Conservation (phyloP, 352 stramenopile species). For the Phytopythium sindhum region DNA sequence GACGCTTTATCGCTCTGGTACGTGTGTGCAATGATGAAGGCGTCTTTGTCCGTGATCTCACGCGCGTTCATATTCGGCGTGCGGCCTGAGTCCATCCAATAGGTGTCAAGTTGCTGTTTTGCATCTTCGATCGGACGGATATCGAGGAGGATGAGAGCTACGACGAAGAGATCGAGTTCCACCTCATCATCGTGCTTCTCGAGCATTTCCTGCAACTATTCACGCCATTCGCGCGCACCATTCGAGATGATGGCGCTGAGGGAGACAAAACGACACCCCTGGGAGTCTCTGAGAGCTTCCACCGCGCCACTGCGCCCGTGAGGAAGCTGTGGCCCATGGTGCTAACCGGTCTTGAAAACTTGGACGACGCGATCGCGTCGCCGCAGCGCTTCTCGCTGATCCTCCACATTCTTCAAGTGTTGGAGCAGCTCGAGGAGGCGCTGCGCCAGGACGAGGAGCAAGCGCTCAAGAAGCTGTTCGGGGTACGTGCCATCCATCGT, state of each 20-base stretch:
- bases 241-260: conserved; percentile 10
- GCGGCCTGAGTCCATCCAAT: not conserved
- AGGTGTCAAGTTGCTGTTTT: conserved; percentile 64
- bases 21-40: not conserved
- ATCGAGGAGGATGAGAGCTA: conserved; percentile 72
- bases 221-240: conserved; percentile 33
- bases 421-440: conserved; percentile 47
- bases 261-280: not conserved
- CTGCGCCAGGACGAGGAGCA: conserved; percentile 31
- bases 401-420: conserved; percentile 60
- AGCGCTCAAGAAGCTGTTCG: conserved; percentile 35
- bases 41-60: not conserved
- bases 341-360: conserved; percentile 26
- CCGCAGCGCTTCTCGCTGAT: conserved; percentile 67
- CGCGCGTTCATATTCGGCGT: not conserved
- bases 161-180: conserved; percentile 72
- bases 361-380: conserved; percentile 46
- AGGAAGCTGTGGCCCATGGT: conserved; percentile 55
- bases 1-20: conserved; percentile 42
- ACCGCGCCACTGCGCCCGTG: conserved; percentile 28
- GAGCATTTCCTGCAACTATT: conserved; percentile 67
- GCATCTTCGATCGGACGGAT: conserved; percentile 63
- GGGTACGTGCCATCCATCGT: conserved; percentile 12
- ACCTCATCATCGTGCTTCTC: conserved; percentile 49
- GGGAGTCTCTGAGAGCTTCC: conserved; percentile 31